These are phyloP conservation scores for Rhododendron henanense DNA, from an alignment of 148 eudicot species.

Conservation along the genomic window DNA sequence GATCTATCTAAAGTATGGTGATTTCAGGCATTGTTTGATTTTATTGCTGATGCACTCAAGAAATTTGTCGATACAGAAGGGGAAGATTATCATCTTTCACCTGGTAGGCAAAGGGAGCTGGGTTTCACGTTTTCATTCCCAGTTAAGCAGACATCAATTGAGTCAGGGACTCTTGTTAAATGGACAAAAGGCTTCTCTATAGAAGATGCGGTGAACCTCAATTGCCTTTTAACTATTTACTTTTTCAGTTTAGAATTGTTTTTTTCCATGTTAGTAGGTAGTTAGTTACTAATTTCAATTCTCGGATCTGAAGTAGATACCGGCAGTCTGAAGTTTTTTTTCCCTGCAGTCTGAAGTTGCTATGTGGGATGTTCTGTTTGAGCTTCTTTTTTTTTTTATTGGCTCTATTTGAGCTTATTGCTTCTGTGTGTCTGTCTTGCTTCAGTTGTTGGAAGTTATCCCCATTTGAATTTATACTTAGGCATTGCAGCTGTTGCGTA, in stretches of 20 bases:
- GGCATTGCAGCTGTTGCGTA: background rate
- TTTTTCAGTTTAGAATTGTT: background rate
- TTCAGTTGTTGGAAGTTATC: background rate
- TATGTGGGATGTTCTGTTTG: background rate
- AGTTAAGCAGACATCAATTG: slow-evolving; percentile 74
- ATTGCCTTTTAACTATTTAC: slow-evolving; percentile 10
- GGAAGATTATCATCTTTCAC: slow-evolving; percentile 67
- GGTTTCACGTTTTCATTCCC: slow-evolving; percentile 99
- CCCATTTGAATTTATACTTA: background rate
- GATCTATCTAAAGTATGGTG: slow-evolving; percentile 16
- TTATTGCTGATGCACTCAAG: slow-evolving; percentile 78
- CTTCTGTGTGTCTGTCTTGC: background rate
- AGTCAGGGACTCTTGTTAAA: slow-evolving; percentile 69
- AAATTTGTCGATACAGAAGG: slow-evolving; percentile 85
- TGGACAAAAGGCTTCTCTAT: slow-evolving; percentile 97
- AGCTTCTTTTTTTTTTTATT: background rate
- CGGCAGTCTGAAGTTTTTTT: background rate
- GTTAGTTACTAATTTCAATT: background rate
- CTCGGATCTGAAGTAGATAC: background rate
- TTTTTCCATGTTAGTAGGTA: background rate
- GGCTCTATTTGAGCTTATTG: background rate
- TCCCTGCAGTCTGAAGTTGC: background rate
- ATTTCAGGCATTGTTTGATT: slow-evolving; percentile 83
- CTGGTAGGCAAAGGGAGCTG: slow-evolving; percentile 84
- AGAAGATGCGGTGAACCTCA: slow-evolving; percentile 60